These are phyloP conservation scores for Suhomyces maxii DNA, from an alignment of 1,139 yeast genomes.

Conservation along the genomic window DNA sequence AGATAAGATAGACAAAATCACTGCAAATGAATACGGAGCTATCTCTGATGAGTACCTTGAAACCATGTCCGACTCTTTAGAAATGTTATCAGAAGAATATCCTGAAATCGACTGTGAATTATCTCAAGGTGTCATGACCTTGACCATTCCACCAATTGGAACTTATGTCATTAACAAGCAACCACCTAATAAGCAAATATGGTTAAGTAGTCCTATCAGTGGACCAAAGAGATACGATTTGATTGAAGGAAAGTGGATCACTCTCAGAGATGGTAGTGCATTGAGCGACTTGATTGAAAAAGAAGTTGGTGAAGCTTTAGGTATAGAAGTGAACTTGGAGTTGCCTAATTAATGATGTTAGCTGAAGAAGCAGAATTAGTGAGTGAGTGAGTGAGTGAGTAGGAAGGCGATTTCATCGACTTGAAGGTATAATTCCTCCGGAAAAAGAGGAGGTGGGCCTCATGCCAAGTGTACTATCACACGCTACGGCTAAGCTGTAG, in stretches of 20 bases:
- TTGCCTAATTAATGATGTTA: neutral
- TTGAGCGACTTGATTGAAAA: constrained; percentile 47
- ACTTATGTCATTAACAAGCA: constrained; percentile 89
- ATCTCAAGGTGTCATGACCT: constrained; percentile 78
- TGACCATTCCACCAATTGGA: constrained; percentile 66
- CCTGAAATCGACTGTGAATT: constrained; percentile 77
- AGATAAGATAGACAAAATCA: constrained; percentile 46
- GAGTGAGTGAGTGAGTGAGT: too few species aligned
- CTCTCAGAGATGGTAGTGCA: constrained; percentile 54
- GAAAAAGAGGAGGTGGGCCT: too few species aligned
- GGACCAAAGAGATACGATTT: constrained; percentile 79
- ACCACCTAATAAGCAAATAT: constrained; percentile 90
- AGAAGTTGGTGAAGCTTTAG: constrained; percentile 48
- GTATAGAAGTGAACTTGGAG: constrained; percentile 27
- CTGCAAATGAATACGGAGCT: constrained; percentile 54
- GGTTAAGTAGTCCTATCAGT: constrained; percentile 90
- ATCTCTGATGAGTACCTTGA: constrained; percentile 67
- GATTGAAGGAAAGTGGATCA: constrained; percentile 58
- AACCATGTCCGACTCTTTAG: constrained; percentile 59
- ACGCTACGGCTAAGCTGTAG: too few species aligned
- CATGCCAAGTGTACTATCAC: too few species aligned
- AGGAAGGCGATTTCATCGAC: too few species aligned
- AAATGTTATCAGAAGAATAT: constrained; percentile 55
- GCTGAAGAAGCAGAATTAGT: too few species aligned
- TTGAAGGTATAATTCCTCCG: too few species aligned